Evolutionary conservation across 805 yeast genomes (phyloP), one percentile per base, ranked within the genome.

Genomic region (Candida coquimbonensis): DNA sequence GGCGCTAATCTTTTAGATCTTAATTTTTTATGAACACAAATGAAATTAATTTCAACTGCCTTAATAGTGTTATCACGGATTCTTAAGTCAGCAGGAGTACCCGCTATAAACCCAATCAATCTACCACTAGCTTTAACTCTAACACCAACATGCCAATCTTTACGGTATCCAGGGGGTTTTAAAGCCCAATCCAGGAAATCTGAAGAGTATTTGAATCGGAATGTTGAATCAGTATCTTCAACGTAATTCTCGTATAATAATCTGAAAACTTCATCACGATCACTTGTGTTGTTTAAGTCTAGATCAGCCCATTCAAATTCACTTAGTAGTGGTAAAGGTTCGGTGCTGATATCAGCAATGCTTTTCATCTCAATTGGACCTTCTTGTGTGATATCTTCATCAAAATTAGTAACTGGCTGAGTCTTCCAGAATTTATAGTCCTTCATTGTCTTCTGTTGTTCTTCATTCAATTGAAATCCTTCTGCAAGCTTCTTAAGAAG

Each of bases 341-440:
- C 67, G 40, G 72, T 77, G 7, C 90, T 78, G 36, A 93, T 76
- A 48, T 89, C 89, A 5, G 65, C 84, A 2, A 90, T 81, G 0
- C 79, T 80, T 60, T 87, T 87, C 29, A 57, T 53, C 55, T 89
- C 95, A 52, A 90, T 87, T 8, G 95, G 91, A 0, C 96, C 96
- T 59, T 88, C 96, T 11, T 70, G 63, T 7, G 67, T 72, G 39
- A 83, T 72, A 38, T 69, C 62, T 57, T 83, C 93, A 60, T 86
- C 86, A 51, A 90, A 80, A 29, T 72, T 72, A 9, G 89, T 77
- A 19, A 93, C 98, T 0, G 99, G 99, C 67, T 93, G 99, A 3
- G 99, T 93, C 59, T 85, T 87, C 99, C 99, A 93, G 67, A 93
- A 93, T 68, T 86, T 87, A 70, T 90, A 87, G 60, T 90, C 95